A percentile compares a stretch with the other conserved stretches of the same genome.
These are phyloP conservation scores for Tetraselmis striata DNA, from an alignment of 139 green algal species.

Conservation along the genomic window DNA sequence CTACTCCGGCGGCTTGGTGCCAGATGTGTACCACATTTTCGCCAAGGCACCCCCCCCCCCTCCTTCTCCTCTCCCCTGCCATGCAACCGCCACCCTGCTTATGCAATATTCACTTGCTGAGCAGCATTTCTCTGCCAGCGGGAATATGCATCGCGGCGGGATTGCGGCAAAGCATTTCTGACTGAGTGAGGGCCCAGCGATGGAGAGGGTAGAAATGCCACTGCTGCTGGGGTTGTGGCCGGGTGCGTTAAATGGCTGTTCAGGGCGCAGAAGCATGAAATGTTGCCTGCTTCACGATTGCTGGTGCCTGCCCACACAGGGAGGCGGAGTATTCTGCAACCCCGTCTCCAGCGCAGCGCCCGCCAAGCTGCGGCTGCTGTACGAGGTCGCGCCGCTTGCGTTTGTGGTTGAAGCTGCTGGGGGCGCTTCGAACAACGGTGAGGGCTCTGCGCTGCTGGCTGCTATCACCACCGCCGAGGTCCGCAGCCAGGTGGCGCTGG, in stretches of 20 bases:
- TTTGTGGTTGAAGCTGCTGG: conserved; percentile 70
- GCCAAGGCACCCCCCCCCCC: conserved; percentile 41
- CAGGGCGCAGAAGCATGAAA: too few relatives aligned
- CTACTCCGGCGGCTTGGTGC: conserved; percentile 75
- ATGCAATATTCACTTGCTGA: too few relatives aligned
- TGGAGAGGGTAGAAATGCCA: too few relatives aligned
- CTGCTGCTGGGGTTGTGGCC: too few relatives aligned
- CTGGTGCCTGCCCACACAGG: conserved; percentile 42
- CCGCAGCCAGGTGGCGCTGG: conserved; percentile 45
- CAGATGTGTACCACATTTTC: conserved; percentile 82
- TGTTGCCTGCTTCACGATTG: too few relatives aligned
- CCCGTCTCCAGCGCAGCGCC: conserved; percentile 46
- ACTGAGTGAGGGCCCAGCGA: too few relatives aligned
- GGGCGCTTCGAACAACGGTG: conserved; percentile 39
- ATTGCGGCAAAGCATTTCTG: too few relatives aligned
- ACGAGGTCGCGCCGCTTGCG: conserved; percentile 69
- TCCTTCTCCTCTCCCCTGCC: too few relatives aligned
- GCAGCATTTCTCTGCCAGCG: too few relatives aligned
- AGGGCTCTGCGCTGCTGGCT: conserved; percentile 39
- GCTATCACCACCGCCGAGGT: conserved; percentile 19
- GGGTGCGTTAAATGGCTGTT: too few relatives aligned
- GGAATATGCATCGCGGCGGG: too few relatives aligned
- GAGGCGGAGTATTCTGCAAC: conserved; percentile 78
- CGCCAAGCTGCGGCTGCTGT: conserved; percentile 78
- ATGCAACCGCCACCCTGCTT: too few relatives aligned